Evolutionary conservation across 1,284 basidiomycete species (phyloP), one percentile per base, ranked within the genome.

Genomic region (Ceratobasidium sp.): DNA sequence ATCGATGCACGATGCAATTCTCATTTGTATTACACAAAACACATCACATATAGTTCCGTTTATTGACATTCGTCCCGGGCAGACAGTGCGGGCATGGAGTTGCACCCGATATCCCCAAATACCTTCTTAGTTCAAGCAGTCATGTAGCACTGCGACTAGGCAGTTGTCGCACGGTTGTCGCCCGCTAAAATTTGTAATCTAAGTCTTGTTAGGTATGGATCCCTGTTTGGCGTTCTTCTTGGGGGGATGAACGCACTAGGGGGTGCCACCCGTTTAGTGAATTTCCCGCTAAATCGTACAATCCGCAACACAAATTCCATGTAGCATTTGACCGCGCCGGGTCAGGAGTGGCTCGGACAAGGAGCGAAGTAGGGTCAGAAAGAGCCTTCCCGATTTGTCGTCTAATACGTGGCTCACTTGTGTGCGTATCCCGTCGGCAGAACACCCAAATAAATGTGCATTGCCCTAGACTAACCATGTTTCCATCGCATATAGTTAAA

Each of bases 11-110:
- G 28, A 30, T 36, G 3, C 5, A 54, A 30, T 54, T 30, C 30
- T 30, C 28, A 54, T 54, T 54, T 33, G 53, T 33, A 33, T 54
- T 54, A 33, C 53, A 54, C 53, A 54, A 30, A 54, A 30, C 16
- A 30, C 16, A 33, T 54, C 28, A 28, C 25, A 33, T 33, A 18
- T 16, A 11, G 18, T 16, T 54, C 30, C 30, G n/a, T 21, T 46
- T 18, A 1, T n/a, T 21, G 16, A 9, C 44, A 46, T 46, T 46
- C 44, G 44, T 46, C n/a, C n/a, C 9, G n/a, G n/a, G 18, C 44
- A 44, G 42, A 14, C 42, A 44, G 42, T 12, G n/a, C n/a, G n/a
- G 9, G 9, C 16, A 5, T 9, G 9, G 44, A 46, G 44, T 46
- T 38, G 9, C 2, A 12, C 11, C 44, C 44, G 6, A 46, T 46